A percentile compares a stretch with the other conserved stretches of the same genome.
Evolutionary conservation across 2,329 filamentous ascomycete species (phyloP).

Genomic region (Microthyrium microscopicum): DNA sequence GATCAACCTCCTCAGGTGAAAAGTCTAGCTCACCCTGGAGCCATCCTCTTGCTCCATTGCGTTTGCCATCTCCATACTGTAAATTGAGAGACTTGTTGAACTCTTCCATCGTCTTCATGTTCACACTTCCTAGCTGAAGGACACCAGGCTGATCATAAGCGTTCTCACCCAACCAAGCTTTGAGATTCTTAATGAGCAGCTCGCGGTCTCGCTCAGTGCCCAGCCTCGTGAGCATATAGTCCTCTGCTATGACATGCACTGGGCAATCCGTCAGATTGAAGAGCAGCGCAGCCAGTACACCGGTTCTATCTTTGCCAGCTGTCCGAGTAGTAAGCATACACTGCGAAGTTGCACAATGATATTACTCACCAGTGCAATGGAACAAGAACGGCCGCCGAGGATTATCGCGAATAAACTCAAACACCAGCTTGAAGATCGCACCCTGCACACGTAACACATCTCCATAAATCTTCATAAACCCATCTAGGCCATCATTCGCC

Average conservation of each 20-base stretch:
- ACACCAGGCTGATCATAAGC: conserved; percentile 10
- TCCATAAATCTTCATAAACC: conserved; percentile 11
- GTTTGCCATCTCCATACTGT: no score
- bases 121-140: conserved; percentile 10
- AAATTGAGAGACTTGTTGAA: conserved; percentile 10
- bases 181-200: conserved; percentile 10
- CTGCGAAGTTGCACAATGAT: not conserved
- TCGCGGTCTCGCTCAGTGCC: conserved; percentile 11
- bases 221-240: conserved; percentile 11
- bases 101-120: conserved; percentile 9
- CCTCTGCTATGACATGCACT: conserved; percentile 9
- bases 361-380: conserved; percentile 11
- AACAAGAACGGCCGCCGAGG: conserved; percentile 9
- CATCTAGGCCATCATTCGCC: conserved; percentile 8
- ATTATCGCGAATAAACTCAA: conserved; percentile 10
- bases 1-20: no score
- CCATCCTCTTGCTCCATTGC: no score
- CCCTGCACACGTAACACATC: conserved; percentile 10
- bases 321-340: not conserved
- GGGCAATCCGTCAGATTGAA: conserved; percentile 10
- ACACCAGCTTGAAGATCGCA: conserved; percentile 8
- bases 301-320: conserved; percentile 14
- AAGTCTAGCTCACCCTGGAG: no score
- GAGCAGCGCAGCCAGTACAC: conserved; percentile 11
- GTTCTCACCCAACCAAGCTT: conserved; percentile 11